Base-by-base conservation (phyloP, 306 rosid species). In the Coriaria nepalensis region DNA sequence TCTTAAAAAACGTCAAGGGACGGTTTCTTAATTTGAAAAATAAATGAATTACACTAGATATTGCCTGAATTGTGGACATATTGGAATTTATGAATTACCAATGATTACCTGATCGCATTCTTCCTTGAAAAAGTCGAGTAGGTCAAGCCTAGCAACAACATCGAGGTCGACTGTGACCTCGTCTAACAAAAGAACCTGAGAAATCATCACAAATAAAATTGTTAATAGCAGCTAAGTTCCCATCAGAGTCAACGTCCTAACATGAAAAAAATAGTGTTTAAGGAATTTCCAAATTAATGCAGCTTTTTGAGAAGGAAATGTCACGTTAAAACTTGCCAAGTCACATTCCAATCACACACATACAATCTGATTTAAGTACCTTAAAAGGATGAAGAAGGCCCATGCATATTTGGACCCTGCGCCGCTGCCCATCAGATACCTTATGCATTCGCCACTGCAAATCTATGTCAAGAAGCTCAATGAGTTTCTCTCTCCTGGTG, bases 91-190 rank as follows among this genome's bases (percentile, higher is more conserved):
- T n/a, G n/a, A n/a, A n/a, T n/a, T n/a, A n/a, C n/a, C n/a, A n/a
- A n/a, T n/a, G n/a, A n/a, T n/a, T 73, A 90, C 95, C 97, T 79
- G 84, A n/a, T 84, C 85, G 40, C 97, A 90, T 75, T 90, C 97
- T 79, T 84, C 95, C 76, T 48, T 81, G 68, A 90, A 73, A 65
- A 81, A 90, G 46, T 79, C 92, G 32, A 90, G 70, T 37, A 84
- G 73, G 76, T 90, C 97, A 78, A 90, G 40, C 74, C 95, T 77
- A 10, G 97, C 82, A 40, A 90, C 97, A 41, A 90, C 94, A 60
- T 90, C 97, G 55, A 90, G 79, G 67, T 90, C 97, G 9, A 90
- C 95, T 20, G 97, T 90, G 51, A 90, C 82, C 74, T 90, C 97
- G 67, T 84, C 97, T 36, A 90, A 72, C 72, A 90, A 69, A 53